Conservation (phyloP, 2,329 filamentous ascomycete genomes). For the Fusarium torulosum region DNA sequence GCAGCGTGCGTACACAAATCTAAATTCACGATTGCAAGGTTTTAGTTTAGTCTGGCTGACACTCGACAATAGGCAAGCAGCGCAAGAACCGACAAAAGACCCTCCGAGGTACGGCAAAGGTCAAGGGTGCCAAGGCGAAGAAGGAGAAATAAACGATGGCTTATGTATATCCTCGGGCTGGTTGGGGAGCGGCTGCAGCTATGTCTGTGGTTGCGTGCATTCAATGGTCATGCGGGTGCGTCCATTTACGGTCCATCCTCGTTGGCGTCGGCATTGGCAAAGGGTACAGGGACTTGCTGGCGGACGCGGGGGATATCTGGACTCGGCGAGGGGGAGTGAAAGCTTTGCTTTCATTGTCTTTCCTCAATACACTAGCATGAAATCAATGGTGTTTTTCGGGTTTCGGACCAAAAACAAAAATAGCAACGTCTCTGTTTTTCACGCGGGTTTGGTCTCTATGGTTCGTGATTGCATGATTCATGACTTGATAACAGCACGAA, state of each 20-base stretch:
- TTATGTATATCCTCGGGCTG: slow-evolving; percentile 51
- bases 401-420: slow-evolving; percentile 53
- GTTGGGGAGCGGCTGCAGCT: slow-evolving; percentile 42
- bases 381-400: slow-evolving; percentile 58
- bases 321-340: slow-evolving; percentile 49
- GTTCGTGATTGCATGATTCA: slow-evolving; percentile 26
- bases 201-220: slow-evolving; percentile 48
- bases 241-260: slow-evolving; percentile 39
- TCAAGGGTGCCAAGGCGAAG: slow-evolving; percentile 94
- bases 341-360: slow-evolving; percentile 48
- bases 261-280: slow-evolving; percentile 46
- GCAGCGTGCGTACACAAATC: slow-evolving; percentile 82
- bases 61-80: slow-evolving; percentile 86
- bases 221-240: slow-evolving; percentile 48
- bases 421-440: slow-evolving; percentile 41
- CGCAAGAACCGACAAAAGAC: slow-evolving; percentile 99
- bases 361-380: slow-evolving; percentile 58
- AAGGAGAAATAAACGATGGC: slow-evolving; percentile 83
- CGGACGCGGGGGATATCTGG: slow-evolving; percentile 44
- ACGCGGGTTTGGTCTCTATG: slow-evolving; percentile 5
- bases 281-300: slow-evolving; percentile 47
- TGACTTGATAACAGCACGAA: not conserved
- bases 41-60: slow-evolving; percentile 22
- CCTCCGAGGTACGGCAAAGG: slow-evolving; percentile 97
- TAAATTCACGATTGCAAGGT: not conserved